Conservation (phyloP, 208 protist species). For the Trypanosoma boissoni region DNA sequence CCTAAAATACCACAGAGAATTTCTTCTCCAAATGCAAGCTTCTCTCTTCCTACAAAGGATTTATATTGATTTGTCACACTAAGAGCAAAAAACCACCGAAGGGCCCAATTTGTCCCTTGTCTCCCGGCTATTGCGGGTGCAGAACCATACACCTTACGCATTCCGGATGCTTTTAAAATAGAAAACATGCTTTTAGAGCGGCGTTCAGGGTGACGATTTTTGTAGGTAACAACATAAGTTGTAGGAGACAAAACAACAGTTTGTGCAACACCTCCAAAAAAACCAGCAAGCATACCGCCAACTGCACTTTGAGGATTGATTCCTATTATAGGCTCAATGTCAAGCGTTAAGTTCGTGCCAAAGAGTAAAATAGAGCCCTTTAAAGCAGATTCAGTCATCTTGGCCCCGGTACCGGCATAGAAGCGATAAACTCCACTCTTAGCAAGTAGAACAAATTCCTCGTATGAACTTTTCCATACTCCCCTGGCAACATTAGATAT, state of each 20-base stretch:
- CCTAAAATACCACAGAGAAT: slow-evolving; percentile 34
- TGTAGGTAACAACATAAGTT: slow-evolving; percentile 35
- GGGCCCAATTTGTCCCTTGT: slow-evolving; percentile 46
- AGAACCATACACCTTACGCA: slow-evolving; percentile 22
- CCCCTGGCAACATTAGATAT: slow-evolving; percentile 18
- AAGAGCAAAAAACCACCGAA: slow-evolving; percentile 37
- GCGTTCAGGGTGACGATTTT: slow-evolving; percentile 25
- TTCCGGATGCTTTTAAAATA: slow-evolving; percentile 11
- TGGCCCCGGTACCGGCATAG: slow-evolving; percentile 30
- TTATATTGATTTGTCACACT: slow-evolving; percentile 23
- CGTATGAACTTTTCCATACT: slow-evolving; percentile 8
- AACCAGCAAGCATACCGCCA: slow-evolving; percentile 32
- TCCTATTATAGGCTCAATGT: slow-evolving; percentile 19
- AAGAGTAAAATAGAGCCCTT: slow-evolving; percentile 46
- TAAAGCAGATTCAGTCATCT: slow-evolving; percentile 34
- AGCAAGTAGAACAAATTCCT: slow-evolving; percentile 15
- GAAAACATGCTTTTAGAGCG: slow-evolving; percentile 9
- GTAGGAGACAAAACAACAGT: slow-evolving; percentile 31
- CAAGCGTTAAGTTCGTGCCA: slow-evolving; percentile 31
- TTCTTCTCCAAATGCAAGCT: slow-evolving; percentile 28
- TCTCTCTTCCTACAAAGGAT: slow-evolving; percentile 15
- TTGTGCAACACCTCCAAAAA: slow-evolving; percentile 29
- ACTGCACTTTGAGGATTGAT: slow-evolving; percentile 22
- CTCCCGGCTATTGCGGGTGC: slow-evolving; percentile 25
- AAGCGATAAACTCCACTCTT: slow-evolving; percentile 23